A percentile compares a stretch with the other conserved stretches of the same genome.
Conservation (phyloP, 2,329 filamentous ascomycete species). For the Cordyceps pruinosa region DNA sequence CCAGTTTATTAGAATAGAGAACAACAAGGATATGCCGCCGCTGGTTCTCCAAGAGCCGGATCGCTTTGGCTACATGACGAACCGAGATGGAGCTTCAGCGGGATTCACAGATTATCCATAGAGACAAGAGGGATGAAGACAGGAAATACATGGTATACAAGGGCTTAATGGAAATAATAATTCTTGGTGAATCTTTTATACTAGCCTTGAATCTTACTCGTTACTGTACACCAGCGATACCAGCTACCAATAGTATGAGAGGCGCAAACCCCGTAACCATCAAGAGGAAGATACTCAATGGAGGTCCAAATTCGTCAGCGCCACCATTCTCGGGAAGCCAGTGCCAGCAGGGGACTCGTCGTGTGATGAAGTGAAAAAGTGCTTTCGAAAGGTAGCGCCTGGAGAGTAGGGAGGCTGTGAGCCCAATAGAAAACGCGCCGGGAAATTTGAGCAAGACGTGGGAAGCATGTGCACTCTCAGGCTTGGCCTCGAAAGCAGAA, state of each 20-base stretch:
- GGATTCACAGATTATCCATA: constrained; percentile 39
- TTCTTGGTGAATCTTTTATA: neutral
- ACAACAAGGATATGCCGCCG: constrained; percentile 46
- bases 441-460: neutral
- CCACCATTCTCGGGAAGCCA: neutral
- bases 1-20: constrained; percentile 40
- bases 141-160: too few species aligned
- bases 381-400: neutral
- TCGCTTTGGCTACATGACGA: constrained; percentile 38
- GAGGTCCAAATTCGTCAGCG: neutral
- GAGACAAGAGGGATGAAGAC: neutral
- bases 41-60: constrained; percentile 34
- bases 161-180: too few species aligned
- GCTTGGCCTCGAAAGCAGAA: neutral
- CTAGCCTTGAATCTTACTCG: neutral
- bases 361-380: neutral
- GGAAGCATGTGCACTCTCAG: too few species aligned
- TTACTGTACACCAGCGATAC: neutral
- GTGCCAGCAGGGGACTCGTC: neutral
- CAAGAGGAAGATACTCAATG: neutral
- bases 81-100: constrained; percentile 38
- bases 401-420: neutral
- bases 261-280: neutral
- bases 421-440: neutral
- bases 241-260: neutral